A percentile compares a stretch with the other conserved stretches of the same genome.
These are phyloP conservation scores for Iris macrosiphon DNA, from an alignment of 106 monocot species.

Conservation along the genomic window DNA sequence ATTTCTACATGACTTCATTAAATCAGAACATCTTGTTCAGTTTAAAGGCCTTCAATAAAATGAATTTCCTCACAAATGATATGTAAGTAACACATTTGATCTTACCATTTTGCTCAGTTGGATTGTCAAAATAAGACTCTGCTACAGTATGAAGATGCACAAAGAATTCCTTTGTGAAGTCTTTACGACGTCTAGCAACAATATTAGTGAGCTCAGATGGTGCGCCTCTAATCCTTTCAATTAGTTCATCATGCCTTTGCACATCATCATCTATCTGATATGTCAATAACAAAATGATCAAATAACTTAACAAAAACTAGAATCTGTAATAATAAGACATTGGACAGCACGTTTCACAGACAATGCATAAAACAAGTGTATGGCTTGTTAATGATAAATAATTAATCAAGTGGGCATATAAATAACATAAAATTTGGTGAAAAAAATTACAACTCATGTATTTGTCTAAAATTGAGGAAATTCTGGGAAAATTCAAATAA, in stretches of 20 bases:
- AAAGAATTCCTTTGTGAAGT: constrained; percentile 92
- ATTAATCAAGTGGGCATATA: too few species aligned
- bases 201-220: constrained; percentile 43
- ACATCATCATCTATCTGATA: constrained; percentile 80
- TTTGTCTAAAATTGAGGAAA: too few species aligned
- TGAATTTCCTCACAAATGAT: too few species aligned
- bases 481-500: too few species aligned
- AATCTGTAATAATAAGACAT: not conserved
- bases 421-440: too few species aligned
- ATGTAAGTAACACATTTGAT: constrained; percentile 3
- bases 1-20: too few species aligned
- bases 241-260: constrained; percentile 72
- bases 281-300: not conserved
- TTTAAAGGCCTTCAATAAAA: too few species aligned
- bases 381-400: too few species aligned
- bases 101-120: constrained; percentile 66
- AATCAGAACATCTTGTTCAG: too few species aligned
- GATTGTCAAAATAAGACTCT: constrained; percentile 64
- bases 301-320: not conserved
- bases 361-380: too few species aligned
- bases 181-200: constrained; percentile 66
- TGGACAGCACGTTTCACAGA: too few species aligned
- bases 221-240: constrained; percentile 38
- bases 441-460: too few species aligned
- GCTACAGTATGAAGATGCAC: constrained; percentile 63